Percentiles rank a stretch among this genome's conserved stretches.
phyloP scores from a whole-genome alignment of 805 yeast species.

The Spencermartinsiella europaea region DNA sequence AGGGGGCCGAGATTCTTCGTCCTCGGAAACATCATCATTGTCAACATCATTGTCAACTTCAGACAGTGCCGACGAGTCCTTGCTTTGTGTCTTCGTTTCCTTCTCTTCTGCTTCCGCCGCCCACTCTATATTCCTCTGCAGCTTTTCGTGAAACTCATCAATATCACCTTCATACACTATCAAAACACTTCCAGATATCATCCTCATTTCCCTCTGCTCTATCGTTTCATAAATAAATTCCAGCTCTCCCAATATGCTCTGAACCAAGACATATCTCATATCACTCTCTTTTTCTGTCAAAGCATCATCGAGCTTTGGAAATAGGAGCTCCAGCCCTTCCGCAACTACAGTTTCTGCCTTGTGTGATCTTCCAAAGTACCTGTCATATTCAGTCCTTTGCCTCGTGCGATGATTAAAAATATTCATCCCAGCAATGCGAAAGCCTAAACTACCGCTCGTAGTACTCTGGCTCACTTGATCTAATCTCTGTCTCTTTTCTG shows the following conservation, averaged over 20 bases:
- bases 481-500: conserved; percentile 60
- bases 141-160: conserved; percentile 44
- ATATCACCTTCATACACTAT: conserved; percentile 68
- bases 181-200: conserved; percentile 68
- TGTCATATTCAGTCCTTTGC: conserved; percentile 51
- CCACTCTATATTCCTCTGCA: conserved; percentile 24
- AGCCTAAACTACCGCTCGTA: conserved; percentile 72
- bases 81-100: conserved; percentile 26
- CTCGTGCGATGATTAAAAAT: conserved; percentile 33
- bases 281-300: conserved; percentile 10
- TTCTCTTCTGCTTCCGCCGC: conserved; percentile 31
- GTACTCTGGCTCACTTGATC: conserved; percentile 60
- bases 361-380: conserved; percentile 64
- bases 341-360: conserved; percentile 38
- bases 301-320: conserved; percentile 16
- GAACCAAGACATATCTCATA: conserved; percentile 27
- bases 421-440: conserved; percentile 88
- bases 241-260: conserved; percentile 51
- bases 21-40: conserved; percentile 19
- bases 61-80: too few species aligned
- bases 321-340: conserved; percentile 46
- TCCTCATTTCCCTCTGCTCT: conserved; percentile 53
- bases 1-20: conserved; percentile 20
- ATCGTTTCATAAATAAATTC: conserved; percentile 64
- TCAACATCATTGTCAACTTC: conserved; percentile 28